Evolutionary conservation across 176 grass and related monocot genomes (phyloP), one percentile per base, ranked within the genome.

Genomic region (Oryza australiensis): DNA sequence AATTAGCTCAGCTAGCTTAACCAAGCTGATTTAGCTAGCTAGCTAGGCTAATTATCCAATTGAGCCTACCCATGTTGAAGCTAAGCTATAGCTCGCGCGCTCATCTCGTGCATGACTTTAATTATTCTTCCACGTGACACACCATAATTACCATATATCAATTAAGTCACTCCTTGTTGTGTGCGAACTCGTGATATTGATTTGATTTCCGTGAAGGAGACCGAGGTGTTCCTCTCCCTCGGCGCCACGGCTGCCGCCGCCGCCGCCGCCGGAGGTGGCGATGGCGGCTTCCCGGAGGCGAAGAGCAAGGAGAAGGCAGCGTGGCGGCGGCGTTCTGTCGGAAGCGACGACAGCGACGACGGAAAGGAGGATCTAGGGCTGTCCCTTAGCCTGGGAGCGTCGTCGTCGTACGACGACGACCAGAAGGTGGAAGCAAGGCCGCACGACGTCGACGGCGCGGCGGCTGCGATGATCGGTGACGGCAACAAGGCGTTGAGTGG

Each of bases 181-280:
- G 6, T 55, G 32, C 33, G 65, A 80, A 83, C 37, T 29, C 53
- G 48, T 76, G 82, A 72, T 37, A 72, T 37, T 37, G 35, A 37
- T 69, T 90, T 63, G 30, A 72, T 72, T 51, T 80, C 62, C 49
- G 15, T 29, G 27, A 43, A 98, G 93, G 89, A 98, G 49, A 72
- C 80, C 68, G 86, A 90, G 86, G 76, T 95, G 46, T 88, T 88
- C 33, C 96, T 99, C 30, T 77, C 96, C 20, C 93, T 99, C 43
- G 87, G 95, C n/a, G 67, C 62, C 63, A 72, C 59, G 35, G 37
- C 70, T 40, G 76, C 23, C 18, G 7, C 4, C 42, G 55, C 4
- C 14, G 46, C 0, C 46, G 14, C 4, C 42, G 55, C 4, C 14
- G 46, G 3, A 14, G 14, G 13, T 15, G 9, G 38, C 1, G 38